These are phyloP conservation scores for Saturnispora halmiae DNA, from an alignment of 805 yeast genomes.

Conservation along the genomic window DNA sequence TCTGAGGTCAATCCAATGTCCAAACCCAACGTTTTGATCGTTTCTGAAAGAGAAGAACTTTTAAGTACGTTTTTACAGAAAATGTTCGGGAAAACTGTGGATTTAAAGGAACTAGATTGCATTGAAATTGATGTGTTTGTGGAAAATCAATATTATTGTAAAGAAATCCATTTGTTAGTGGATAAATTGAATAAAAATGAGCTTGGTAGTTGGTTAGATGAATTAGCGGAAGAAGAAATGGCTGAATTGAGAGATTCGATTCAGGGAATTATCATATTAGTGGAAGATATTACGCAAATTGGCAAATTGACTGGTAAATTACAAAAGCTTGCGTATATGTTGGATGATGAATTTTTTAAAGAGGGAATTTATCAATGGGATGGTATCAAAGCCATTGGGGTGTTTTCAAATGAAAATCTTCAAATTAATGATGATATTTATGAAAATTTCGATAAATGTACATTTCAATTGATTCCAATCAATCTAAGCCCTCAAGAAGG, in stretches of 20 bases:
- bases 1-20: neutral
- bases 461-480: neutral
- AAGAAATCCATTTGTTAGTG: conserved; percentile 22
- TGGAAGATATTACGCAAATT: neutral
- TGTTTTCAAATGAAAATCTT: neutral
- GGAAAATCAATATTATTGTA: conserved; percentile 22
- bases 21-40: neutral
- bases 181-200: conserved; percentile 29
- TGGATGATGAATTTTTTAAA: conserved; percentile 3
- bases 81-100: neutral
- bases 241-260: conserved; percentile 38
- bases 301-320: neutral
- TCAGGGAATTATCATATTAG: conserved; percentile 18
- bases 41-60: neutral
- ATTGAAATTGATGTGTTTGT: conserved; percentile 5
- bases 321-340: neutral
- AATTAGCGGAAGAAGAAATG: conserved; percentile 32
- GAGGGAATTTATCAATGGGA: conserved; percentile 7
- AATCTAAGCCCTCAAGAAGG: too few species aligned
- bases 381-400: conserved; percentile 1
- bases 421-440: conserved; percentile 2
- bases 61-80: neutral
- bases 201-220: conserved; percentile 30
- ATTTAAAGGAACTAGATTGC: neutral
- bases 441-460: neutral